These are phyloP conservation scores for Podila verticillata DNA, from an alignment of 192 early-diverging fungal genomes.

Conservation along the genomic window DNA sequence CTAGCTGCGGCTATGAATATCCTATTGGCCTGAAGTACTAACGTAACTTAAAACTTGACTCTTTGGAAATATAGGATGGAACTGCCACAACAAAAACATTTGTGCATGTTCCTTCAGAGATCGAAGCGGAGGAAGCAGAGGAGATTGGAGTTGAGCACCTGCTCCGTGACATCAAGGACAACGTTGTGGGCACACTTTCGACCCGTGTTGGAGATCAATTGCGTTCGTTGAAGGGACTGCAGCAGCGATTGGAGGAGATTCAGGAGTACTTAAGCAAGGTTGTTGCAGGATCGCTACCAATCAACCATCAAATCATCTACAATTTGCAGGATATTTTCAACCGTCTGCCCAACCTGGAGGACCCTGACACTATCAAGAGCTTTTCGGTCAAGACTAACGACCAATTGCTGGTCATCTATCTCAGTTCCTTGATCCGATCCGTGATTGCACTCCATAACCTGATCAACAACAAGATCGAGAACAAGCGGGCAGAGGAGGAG, in stretches of 20 bases:
- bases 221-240: conserved; percentile 90
- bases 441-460: conserved; percentile 97
- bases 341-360: conserved; percentile 90
- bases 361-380: conserved; percentile 78
- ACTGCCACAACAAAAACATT: conserved; percentile 97
- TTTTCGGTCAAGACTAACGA: conserved; percentile 97
- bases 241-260: conserved; percentile 87
- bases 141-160: conserved; percentile 99
- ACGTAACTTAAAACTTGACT: too few relatives aligned
- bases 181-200: conserved; percentile 91
- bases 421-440: conserved; percentile 90
- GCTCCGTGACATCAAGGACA: conserved; percentile 98
- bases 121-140: conserved; percentile 99
- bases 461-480: conserved; percentile 98
- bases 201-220: conserved; percentile 94
- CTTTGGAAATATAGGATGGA: conserved; percentile 78
- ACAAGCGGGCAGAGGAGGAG: conserved; percentile 57
- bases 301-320: conserved; percentile 97
- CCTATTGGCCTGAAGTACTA: too few relatives aligned
- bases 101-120: conserved; percentile 93
- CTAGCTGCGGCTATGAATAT: too few relatives aligned
- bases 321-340: conserved; percentile 99
- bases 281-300: conserved; percentile 82
- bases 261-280: conserved; percentile 90
- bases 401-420: conserved; percentile 93